These are phyloP conservation scores for Exophiala mesophila DNA, from an alignment of 2,329 filamentous ascomycete genomes.

Conservation along the genomic window DNA sequence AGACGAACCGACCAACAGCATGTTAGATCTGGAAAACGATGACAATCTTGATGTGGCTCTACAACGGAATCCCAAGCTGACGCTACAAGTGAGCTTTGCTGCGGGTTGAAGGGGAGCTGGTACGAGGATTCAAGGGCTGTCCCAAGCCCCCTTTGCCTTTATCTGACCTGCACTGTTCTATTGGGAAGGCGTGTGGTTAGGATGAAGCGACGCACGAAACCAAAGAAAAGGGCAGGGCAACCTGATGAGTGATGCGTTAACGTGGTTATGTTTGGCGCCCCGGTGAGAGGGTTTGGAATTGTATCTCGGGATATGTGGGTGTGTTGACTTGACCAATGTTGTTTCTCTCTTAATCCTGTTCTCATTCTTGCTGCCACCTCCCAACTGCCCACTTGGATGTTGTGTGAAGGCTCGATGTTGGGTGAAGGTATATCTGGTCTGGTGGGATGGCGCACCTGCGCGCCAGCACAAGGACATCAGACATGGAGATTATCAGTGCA, in stretches of 20 bases:
- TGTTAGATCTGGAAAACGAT: slow-evolving; percentile 70
- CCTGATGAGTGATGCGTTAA: slow-evolving; percentile 21
- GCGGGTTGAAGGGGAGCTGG: slow-evolving; percentile 14
- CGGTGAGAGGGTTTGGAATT: background rate
- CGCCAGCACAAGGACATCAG: too few species aligned
- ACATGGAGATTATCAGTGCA: too few species aligned
- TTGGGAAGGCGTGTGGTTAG: too few species aligned
- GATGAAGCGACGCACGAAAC: too few species aligned
- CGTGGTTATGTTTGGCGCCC: slow-evolving; percentile 18
- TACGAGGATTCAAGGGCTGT: too few species aligned
- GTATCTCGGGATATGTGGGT: slow-evolving; percentile 5
- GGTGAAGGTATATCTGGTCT: too few species aligned
- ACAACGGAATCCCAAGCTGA: slow-evolving; percentile 79
- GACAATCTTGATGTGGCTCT: slow-evolving; percentile 76
- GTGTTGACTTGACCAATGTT: slow-evolving; percentile 1
- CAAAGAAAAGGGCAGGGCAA: slow-evolving; percentile 7
- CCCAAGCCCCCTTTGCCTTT: too few species aligned
- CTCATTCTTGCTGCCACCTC: too few species aligned
- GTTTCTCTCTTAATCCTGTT: background rate
- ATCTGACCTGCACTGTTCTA: too few species aligned
- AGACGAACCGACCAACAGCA: slow-evolving; percentile 73
- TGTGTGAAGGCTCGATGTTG: too few species aligned
- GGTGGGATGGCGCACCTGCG: too few species aligned
- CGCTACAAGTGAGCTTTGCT: slow-evolving; percentile 45
- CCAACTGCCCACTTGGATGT: too few species aligned